Evolutionary conservation across 1,139 yeast species (phyloP), one percentile per base, ranked within the genome.

Genomic region (Arxiozyma bovina): DNA sequence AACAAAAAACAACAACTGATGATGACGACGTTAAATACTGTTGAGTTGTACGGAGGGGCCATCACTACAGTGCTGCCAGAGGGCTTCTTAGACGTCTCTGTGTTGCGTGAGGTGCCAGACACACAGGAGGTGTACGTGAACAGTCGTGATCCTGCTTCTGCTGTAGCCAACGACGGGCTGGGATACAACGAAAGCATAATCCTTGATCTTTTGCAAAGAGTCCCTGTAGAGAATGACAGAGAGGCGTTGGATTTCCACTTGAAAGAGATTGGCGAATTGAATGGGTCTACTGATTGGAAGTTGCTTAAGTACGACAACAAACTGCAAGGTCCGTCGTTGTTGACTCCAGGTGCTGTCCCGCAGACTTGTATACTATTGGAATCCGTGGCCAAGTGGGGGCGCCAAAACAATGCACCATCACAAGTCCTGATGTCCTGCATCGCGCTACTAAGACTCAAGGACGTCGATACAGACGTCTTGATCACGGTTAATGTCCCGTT

Each of bases 111-210:
- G 58, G 81, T 90, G 1, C 96, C 97, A 0, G 96, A 90, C 64
- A 83, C 87, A 1, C 96, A 90, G 66, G 97, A 90, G 67, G 96
- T 88, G 34, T 90, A 78, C 65, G 79, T 88, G 61, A 63, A 69
- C 52, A 59, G 61, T 48, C 58, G 69, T 20, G 61, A 54, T n/a
- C 60, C 64, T 52, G 65, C 70, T 8, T 20, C 25, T 0, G 4
- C 18, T 21, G 30, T 38, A 15, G 8, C 41, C 18, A 38, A 42
- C 27, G 70, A 74, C 54, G 58, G 69, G 6, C 61, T 75, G 50
- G 70, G 73, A 47, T 65, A 69, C 50, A 82, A 85, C 56, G 83
- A 80, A 59, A 79, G 91, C 18, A 66, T 89, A 17, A 83, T 89
- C 20, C 69, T 89, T 45, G 96, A 90, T 62, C 70, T 90, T 22